Percentiles rank a stretch among this genome's conserved stretches.
These are phyloP conservation scores for Phoma sp. DNA, from an alignment of 2,329 filamentous ascomycete species.

Conservation along the genomic window DNA sequence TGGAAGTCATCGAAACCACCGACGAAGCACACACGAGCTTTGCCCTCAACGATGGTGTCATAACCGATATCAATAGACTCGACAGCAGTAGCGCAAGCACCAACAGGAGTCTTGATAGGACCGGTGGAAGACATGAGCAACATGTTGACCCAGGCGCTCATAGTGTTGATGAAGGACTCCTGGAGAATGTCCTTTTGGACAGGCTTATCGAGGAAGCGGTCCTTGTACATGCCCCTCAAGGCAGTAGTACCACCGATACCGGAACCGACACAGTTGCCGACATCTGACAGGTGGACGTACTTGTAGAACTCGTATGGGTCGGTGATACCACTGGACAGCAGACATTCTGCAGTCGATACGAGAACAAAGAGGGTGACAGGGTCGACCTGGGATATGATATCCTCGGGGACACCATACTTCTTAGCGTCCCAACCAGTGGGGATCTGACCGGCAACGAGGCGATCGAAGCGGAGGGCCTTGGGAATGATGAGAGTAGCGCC, in stretches of 20 bases:
- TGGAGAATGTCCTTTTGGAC: constrained; percentile 99
- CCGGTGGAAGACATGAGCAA: constrained; percentile 94
- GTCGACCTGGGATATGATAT: constrained; percentile 97
- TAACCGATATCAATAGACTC: constrained; percentile 98
- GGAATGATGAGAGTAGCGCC: constrained; percentile 93
- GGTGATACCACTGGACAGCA: constrained; percentile 92
- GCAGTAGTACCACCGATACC: constrained; percentile 96
- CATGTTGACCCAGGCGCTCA: constrained; percentile 99
- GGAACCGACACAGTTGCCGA: constrained; percentile 97
- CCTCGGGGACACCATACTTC: constrained; percentile 93
- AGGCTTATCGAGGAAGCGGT: constrained; percentile 94
- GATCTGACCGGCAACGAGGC: constrained; percentile 94
- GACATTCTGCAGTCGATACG: constrained; percentile 88
- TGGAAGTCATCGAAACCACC: constrained; percentile 99
- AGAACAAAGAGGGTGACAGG: constrained; percentile 95
- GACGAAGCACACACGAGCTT: constrained; percentile 95
- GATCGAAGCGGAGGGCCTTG: constrained; percentile 96
- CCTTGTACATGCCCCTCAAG: constrained; percentile 96
- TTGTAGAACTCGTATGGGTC: constrained; percentile 99
- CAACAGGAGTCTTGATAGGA: constrained; percentile 97
- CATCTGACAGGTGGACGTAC: constrained; percentile 96
- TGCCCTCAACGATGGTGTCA: constrained; percentile 97
- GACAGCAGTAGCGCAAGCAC: constrained; percentile 94
- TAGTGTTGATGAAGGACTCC: constrained; percentile 99
- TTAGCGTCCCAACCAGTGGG: constrained; percentile 97